A percentile compares a stretch with the other conserved stretches of the same genome.
Evolutionary conservation across 2,329 filamentous ascomycete genomes (phyloP).

Genomic region (Emydomyces testavorans): DNA sequence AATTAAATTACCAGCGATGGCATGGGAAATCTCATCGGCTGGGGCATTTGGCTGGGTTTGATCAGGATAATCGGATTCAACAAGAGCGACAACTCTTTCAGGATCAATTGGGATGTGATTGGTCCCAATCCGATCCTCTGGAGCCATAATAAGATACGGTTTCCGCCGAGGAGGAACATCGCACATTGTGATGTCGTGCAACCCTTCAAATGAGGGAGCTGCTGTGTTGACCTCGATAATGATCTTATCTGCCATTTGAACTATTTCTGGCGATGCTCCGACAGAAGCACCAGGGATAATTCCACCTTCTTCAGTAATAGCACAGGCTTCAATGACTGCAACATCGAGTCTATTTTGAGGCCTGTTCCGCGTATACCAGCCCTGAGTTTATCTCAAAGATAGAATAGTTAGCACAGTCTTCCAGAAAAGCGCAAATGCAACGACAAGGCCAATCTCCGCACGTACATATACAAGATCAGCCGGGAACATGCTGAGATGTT

Average conservation of each 20-base stretch:
- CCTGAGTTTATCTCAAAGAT: constrained; percentile 33
- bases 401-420: neutral
- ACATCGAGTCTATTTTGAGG: constrained; percentile 65
- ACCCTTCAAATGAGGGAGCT: constrained; percentile 70
- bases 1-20: constrained; percentile 69
- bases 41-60: constrained; percentile 62
- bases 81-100: constrained; percentile 69
- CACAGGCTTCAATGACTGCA: constrained; percentile 72
- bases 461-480: constrained; percentile 67
- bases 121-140: constrained; percentile 76
- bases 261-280: constrained; percentile 70
- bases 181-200: constrained; percentile 87
- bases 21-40: constrained; percentile 59
- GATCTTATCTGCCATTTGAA: constrained; percentile 86
- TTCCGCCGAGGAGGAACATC: constrained; percentile 69
- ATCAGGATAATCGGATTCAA: constrained; percentile 77
- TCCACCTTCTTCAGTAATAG: constrained; percentile 78
- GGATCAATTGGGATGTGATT: constrained; percentile 74
- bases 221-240: constrained; percentile 89
- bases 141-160: constrained; percentile 73
- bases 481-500: constrained; percentile 88
- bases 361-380: constrained; percentile 73
- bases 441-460: neutral
- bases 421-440: neutral
- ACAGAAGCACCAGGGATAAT: constrained; percentile 80